Base-by-base conservation (phyloP, 305 asterid species). In the Fraxinus nigra region DNA sequence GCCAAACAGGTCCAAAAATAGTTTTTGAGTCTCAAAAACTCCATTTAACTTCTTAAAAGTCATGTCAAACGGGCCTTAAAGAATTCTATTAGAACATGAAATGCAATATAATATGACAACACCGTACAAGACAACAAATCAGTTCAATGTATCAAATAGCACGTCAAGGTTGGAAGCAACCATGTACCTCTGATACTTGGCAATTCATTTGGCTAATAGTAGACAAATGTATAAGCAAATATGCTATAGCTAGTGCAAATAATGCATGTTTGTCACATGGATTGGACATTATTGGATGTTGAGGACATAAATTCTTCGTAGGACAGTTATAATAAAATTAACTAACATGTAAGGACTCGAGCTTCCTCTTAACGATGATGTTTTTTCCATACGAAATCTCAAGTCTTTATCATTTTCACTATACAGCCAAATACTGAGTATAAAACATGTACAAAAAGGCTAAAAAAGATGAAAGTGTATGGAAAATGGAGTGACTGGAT, bases 401-500 rank as follows among this genome's bases (percentile, higher is more conserved):
- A 3, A 11, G 1, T 46, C 56, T 46, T 40, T 40, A 43, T 48
- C 20, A 48, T 48, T 48, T 54, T 54, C 65, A 54, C 22, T n/a
- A n/a, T 16, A 51, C 2, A 4, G 63, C 22, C 24, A n/a, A 51
- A 37, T 37, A 4, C 24, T n/a, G 63, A n/a, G 63, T n/a, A 56
- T 20, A 18, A 56, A 56, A 56, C 26, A 18, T 18, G 3, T 5
- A 56, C 9, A 56, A 56, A 7, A 7, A 56, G 26, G 26, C 28
- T 5, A 7, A 82, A 51, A 51, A 78, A 79, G 24, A 77, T 56
- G 46, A 80, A 78, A 63, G 81, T 78, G 83, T 81, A 78, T 75
- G 82, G 82, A 30, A 46, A 75, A 70, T 83, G 75, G 83, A 80
- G 84, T 88, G 84, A 93, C 94, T 91, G 94, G 91, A 89, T 83